Base-by-base conservation (phyloP, 2,329 filamentous ascomycete species). In the Clonostachys rosea region DNA sequence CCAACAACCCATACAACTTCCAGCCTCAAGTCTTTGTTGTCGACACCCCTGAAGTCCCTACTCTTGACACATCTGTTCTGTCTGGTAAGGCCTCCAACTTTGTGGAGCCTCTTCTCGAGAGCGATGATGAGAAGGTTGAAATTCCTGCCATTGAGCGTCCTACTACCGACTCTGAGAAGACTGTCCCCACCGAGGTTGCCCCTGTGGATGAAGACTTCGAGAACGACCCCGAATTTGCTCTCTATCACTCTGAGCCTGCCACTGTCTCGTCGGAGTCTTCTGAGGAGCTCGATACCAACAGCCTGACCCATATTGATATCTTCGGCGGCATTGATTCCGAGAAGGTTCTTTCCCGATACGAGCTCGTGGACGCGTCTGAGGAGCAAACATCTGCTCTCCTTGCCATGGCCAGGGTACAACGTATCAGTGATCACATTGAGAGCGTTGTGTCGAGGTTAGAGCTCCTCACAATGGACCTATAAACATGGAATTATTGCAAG, bases 1-100 rank as follows among this genome's bases (percentile, higher is more conserved):
- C 79, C 58, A 63, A 68, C 46, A 65, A 70, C 47, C 71, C 73
- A 49, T 83, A 76, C 64, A 75, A 73, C 63, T 84, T 80, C 64
- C 83, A 87, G 61, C 83, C 84, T 20, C 83, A 84, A 61, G 84
- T 88, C 43, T 95, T 87, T 58, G 80, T 89, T 44, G 81, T 91
- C n/a, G 82, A 87, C 53, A 78, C 88, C 3, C 84, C 86, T 3
- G 78, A 85, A 54, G 72, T 86, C 24, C 84, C 86, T 6, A 66
- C 73, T 41, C 75, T 91, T 54, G 73, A 86, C 59, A 68, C 79
- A 6, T 74, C 79, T 20, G 61, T 77, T 20, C 73, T 94, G n/a
- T 84, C 84, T 5, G 87, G 87, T 58, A 94, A 94, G 76, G 68
- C 76, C 0, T 78, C 76, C 39, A 76, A 74, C 62, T 71, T 79